A percentile compares a stretch with the other conserved stretches of the same genome.
These are phyloP conservation scores for Clonostachys chloroleuca DNA, from an alignment of 2,329 filamentous ascomycete species.

Conservation along the genomic window DNA sequence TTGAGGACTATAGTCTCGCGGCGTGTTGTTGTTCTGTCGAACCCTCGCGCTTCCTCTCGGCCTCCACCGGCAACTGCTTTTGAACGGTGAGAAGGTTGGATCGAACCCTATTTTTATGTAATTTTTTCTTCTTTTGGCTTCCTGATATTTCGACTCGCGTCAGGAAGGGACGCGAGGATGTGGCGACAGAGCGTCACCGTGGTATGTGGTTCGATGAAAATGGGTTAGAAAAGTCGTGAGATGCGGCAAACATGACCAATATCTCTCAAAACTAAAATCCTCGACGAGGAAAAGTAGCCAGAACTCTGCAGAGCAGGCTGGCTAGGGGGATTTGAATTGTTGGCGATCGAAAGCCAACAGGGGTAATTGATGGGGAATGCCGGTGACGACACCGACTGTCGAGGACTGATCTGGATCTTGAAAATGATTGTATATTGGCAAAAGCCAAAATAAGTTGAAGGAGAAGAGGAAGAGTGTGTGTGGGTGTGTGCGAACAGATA, in stretches of 20 bases:
- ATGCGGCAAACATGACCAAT: constrained; percentile 51
- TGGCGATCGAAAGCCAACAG: neutral
- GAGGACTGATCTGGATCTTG: constrained; percentile 10
- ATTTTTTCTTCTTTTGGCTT: too few relatives aligned
- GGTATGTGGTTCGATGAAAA: constrained; percentile 57
- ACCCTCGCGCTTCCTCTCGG: neutral
- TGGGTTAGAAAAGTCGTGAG: constrained; percentile 48
- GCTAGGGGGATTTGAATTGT: neutral
- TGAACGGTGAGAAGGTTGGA: neutral
- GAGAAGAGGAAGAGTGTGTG: constrained; percentile 15
- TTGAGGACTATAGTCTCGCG: constrained; percentile 15
- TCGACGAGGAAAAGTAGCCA: constrained; percentile 17
- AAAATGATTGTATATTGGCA: constrained; percentile 24
- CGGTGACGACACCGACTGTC: constrained; percentile 19
- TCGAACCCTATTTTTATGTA: neutral
- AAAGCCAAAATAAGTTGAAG: constrained; percentile 25
- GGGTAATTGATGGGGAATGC: constrained; percentile 4
- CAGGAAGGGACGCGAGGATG: constrained; percentile 31
- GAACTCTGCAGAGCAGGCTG: constrained; percentile 14
- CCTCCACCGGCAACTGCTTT: neutral
- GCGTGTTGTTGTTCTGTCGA: constrained; percentile 1
- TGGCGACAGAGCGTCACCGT: constrained; percentile 52
- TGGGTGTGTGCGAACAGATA: constrained; percentile 23
- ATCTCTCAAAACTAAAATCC: constrained; percentile 23
- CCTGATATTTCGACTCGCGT: neutral